These are phyloP conservation scores for Cucurbita maxima DNA, from an alignment of 306 rosid genomes.

Conservation along the genomic window DNA sequence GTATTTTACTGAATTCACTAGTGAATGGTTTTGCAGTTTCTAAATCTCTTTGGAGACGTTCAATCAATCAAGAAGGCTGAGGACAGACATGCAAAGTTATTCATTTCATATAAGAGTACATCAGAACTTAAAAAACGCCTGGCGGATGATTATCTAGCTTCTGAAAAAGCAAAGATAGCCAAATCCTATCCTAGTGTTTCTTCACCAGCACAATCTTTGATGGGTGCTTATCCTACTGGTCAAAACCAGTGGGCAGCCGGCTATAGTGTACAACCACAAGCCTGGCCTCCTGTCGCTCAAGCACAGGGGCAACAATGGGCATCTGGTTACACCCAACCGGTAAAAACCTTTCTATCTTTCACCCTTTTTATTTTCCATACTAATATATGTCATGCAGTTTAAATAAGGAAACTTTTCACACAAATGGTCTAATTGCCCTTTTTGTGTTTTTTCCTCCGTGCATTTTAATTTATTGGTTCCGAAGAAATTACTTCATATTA, in stretches of 20 bases:
- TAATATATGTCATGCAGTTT: neutral
- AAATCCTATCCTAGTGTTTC: conserved; percentile 56
- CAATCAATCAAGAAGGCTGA: conserved; percentile 78
- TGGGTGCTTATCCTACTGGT: conserved; percentile 70
- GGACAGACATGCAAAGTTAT: conserved; percentile 86
- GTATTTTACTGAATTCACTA: neutral
- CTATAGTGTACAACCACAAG: conserved; percentile 78
- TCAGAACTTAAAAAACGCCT: conserved; percentile 88
- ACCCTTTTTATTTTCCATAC: neutral
- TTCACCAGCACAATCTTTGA: conserved; percentile 65
- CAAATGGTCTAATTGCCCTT: neutral
- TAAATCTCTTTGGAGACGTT: conserved; percentile 84
- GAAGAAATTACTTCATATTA: neutral
- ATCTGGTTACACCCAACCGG: conserved; percentile 84
- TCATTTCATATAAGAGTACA: conserved; percentile 67
- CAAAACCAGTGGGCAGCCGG: conserved; percentile 77
- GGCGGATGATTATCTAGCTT: conserved; percentile 78
- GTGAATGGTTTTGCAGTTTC: conserved; percentile 45
- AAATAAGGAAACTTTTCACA: neutral
- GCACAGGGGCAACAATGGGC: conserved; percentile 96
- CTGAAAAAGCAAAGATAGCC: conserved; percentile 66
- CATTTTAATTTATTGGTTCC: neutral
- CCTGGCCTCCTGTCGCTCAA: conserved; percentile 86
- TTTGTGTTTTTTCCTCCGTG: neutral
- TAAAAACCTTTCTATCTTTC: conserved; percentile 8